Conservation (phyloP, 2,329 filamentous ascomycete genomes). For the Alternaria sp. region DNA sequence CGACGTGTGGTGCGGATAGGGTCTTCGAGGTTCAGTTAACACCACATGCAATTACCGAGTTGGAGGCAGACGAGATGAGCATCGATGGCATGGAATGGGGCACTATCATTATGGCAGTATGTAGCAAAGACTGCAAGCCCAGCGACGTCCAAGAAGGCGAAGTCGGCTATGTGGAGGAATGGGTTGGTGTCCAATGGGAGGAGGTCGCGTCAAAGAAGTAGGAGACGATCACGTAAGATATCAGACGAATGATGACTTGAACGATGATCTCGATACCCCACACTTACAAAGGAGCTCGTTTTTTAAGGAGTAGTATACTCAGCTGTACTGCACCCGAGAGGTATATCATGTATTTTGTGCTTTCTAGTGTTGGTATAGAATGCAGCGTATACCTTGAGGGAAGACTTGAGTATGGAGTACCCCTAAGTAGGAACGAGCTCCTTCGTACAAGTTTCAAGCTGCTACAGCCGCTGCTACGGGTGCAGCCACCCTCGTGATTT, state of each 20-base stretch:
- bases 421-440: no score
- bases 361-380: no score
- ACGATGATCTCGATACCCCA: not conserved
- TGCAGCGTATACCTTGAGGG: no score
- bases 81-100: constrained; percentile 97
- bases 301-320: no score
- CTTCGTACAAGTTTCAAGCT: constrained; percentile 59
- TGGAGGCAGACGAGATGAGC: constrained; percentile 76
- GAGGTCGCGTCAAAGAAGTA: constrained; percentile 61
- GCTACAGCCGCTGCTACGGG: constrained; percentile 82
- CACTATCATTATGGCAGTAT: constrained; percentile 87
- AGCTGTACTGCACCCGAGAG: no score
- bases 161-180: constrained; percentile 88
- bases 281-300: no score
- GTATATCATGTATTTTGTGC: no score
- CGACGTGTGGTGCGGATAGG: constrained; percentile 76
- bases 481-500: constrained; percentile 80
- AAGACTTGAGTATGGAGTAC: no score
- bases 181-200: constrained; percentile 99
- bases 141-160: constrained; percentile 66
- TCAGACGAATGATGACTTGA: not conserved
- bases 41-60: constrained; percentile 86
- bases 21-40: constrained; percentile 93
- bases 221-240: not conserved
- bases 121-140: constrained; percentile 78